phyloP scores from a whole-genome alignment of 148 eudicot genomes.

The Salicornia ramosissima region DNA sequence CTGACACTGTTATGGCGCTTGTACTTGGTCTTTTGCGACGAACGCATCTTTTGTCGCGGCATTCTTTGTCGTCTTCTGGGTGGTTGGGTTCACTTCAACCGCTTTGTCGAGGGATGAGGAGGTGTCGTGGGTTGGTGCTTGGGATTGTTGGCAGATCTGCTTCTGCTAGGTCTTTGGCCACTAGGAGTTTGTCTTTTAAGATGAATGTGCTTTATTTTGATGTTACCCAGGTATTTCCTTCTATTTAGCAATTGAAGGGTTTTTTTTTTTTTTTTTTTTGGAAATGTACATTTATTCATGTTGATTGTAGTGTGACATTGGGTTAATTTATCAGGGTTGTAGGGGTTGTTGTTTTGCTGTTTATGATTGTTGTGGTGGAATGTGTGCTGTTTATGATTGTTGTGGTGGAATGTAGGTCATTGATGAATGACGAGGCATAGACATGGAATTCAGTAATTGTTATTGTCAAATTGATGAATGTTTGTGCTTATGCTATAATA shows the following conservation, averaged over 20 bases:
- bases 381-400: conserved; percentile 4
- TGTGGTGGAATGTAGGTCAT: no score
- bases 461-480: no score
- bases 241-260: background rate
- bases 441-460: no score
- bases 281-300: no score
- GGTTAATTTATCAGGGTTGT: no score
- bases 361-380: background rate
- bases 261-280: no score
- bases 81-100: conserved; percentile 98
- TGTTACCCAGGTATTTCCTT: conserved; percentile 31
- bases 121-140: conserved; percentile 87
- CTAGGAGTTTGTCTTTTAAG: conserved; percentile 87
- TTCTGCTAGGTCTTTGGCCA: conserved; percentile 79
- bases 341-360: background rate
- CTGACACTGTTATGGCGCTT: conserved; percentile 90
- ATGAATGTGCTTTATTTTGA: conserved; percentile 96
- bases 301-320: no score
- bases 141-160: conserved; percentile 98
- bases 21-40: conserved; percentile 71
- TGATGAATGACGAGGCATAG: no score
- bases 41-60: conserved; percentile 78
- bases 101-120: conserved; percentile 90
- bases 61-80: conserved; percentile 78
- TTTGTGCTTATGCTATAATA: no score